Evolutionary conservation across 1,284 basidiomycete genomes (phyloP), one percentile per base, ranked within the genome.

Genomic region (Microbotryum silenes-acaulis): DNA sequence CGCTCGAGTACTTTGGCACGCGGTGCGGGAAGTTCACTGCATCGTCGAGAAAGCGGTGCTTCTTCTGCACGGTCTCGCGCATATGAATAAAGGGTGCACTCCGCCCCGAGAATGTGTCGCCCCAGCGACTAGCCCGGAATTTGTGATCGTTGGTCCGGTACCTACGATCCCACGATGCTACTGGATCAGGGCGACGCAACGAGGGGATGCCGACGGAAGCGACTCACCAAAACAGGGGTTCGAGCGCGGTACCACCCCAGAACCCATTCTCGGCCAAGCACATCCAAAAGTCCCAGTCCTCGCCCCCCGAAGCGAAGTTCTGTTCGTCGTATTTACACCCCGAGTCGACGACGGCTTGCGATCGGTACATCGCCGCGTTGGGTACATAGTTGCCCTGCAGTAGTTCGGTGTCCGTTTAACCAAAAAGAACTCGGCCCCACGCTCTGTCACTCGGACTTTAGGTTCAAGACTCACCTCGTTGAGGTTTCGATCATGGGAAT

Each of bases 281-380:
- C 62, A 70, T 65, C 68, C 68, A 70, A 42, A 70, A 70, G 52
- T 70, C 68, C 67, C 68, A 70, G 52, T 70, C 68, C 53, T 70
- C 68, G 20, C 68, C 68, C 6, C 68, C 68, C 20, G 45, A 53
- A 12, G 48, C n/a, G 21, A 68, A 68, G 48, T 60, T 59, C 6
- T 48, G 46, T 57, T 62, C 62, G 50, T 70, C 62, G 52, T 70
- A 70, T 20, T 60, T 42, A 49, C 68, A 69, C 0, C 54, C 51
- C 47, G 61, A 63, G 16, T 23, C 12, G 10, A 44, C 4, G 10
- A 69, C 21, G 4, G 59, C 56, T 2, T 61, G 27, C 18, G 23
- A 48, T 21, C 61, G 60, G 33, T 61, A 68, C 12, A 69, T 49
- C 6, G 68, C 68, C n/a, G 68, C 57, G 54, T 69, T 69, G 18